Base-by-base conservation (phyloP, 345 rosid genomes). In the Melastoma malabathricum region DNA sequence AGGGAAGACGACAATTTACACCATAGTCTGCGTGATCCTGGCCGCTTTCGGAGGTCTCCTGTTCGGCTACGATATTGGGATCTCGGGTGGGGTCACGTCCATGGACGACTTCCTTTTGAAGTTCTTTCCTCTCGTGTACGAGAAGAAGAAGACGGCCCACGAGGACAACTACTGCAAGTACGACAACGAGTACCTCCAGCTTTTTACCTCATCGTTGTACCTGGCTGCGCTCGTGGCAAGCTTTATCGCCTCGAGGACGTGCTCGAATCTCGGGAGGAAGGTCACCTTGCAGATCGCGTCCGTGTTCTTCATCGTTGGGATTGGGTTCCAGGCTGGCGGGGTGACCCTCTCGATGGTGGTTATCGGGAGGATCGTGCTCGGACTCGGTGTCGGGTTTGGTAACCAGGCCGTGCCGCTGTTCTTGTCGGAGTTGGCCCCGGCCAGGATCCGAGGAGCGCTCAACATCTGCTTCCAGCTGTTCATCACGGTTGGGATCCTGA, bases 161-260 rank as follows among this genome's bases (percentile, higher is more conserved):
- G 79, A 79, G 25, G 56, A 76, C 68, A 80, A 76, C 54, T 76
- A 76, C 56, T 76, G 85, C 51, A 79, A 75, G 58, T 79, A 61
- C 22, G 77, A 73, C 25, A 51, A 73, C 22, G 68, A 71, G 23
- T 16, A 4, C 18, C 76, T 79, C n/a, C 85, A 79, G 68, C 60
- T 79, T 1, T 75, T 75, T 58, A 75, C 79, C 1, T 79, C 85
- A n/a, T 79, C 75, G 10, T 44, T 79, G 34, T 79, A 75, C 55
- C 58, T 76, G 0, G 74, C 80, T 5, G 80, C 86, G 50, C 60
- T 76, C 10, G 18, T 65, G 7, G 55, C 75, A n/a, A 73, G 76
- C 62, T 69, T 73, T 13, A 44, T n/a, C 0, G 74, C 82, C 4
- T 79, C 78, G 15, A 61, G 23, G 5, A 18, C 50, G 3, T 79